Evolutionary conservation across 306 rosid genomes (phyloP), one percentile per base, ranked within the genome.

Genomic region (Sesbania bispinosa): DNA sequence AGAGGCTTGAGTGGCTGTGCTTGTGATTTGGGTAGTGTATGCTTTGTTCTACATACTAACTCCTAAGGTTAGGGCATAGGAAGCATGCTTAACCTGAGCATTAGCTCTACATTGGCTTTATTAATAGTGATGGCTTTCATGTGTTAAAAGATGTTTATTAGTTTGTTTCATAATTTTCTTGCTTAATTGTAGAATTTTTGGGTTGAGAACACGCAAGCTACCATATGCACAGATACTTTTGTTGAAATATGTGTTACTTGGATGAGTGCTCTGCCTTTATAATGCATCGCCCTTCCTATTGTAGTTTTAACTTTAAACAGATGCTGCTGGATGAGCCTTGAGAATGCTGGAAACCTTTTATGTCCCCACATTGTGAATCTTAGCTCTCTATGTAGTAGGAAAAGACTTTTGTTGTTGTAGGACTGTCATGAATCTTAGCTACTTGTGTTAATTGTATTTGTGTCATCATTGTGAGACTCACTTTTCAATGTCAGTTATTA

Each of bases 21-120:
- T 45, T 76, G 57, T 55, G 35, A 51, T 79, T 72, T 63, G 53
- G 45, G 69, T 15, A 66, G 53, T 60, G 81, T 47, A 6, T 50
- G 20, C 69, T 3, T n/a, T 42, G 45, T 45, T 43, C 7, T 42
- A 1, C 54, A 50, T 36, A 36, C 21, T 29, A 39, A 48, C 27
- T 33, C 52, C 15, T 13, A 26, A 51, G 74, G 18, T 14, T 68
- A 18, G 69, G 69, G 53, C 51, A 10, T 13, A 48, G 4, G 64
- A 52, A 67, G 73, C 51, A 30, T 33, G 63, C 67, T 41, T 62
- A n/a, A 46, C 45, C 20, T 33, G 13, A 41, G 75, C 23, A 41
- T 11, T 45, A 57, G 67, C 69, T 67, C 43, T 62, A 18, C 72
- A 41, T 74, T 66, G 54, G 51, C 55, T 48, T 63, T 27, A 10